These are phyloP conservation scores for Yamadazyma blattariae DNA, from an alignment of 1,139 yeast genomes.

Conservation along the genomic window DNA sequence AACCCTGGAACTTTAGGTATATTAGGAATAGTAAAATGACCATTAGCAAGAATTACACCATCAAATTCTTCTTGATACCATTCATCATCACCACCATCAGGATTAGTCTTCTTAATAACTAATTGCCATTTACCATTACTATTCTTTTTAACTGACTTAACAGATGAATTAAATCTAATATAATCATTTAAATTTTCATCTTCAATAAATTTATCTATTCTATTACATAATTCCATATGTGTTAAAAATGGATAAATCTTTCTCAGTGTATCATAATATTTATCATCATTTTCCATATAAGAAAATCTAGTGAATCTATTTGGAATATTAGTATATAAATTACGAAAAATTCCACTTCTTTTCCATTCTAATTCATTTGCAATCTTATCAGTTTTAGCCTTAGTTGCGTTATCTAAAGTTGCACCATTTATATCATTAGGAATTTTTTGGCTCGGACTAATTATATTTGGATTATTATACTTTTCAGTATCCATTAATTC, in stretches of 20 bases:
- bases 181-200: conserved; percentile 26
- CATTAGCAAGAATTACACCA: conserved; percentile 51
- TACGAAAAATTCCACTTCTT: conserved; percentile 39
- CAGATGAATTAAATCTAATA: conserved; percentile 37
- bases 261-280: conserved; percentile 23
- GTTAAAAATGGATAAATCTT: conserved; percentile 41
- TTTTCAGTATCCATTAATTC: conserved; percentile 23
- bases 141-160: conserved; percentile 33
- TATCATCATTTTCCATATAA: conserved; percentile 27
- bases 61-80: conserved; percentile 47
- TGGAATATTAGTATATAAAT: conserved; percentile 48
- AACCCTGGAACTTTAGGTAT: conserved; percentile 53
- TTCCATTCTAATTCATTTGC: conserved; percentile 34
- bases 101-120: conserved; percentile 26
- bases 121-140: conserved; percentile 42
- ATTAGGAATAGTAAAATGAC: conserved; percentile 53
- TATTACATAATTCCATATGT: conserved; percentile 31
- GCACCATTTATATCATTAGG: conserved; percentile 17
- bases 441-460: conserved; percentile 19
- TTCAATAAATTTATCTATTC: conserved; percentile 28
- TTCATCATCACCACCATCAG: conserved; percentile 17
- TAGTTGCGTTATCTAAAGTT: conserved; percentile 19
- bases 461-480: conserved; percentile 23
- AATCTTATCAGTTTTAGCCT: conserved; percentile 8
- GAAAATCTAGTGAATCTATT: conserved; percentile 42